A percentile compares a stretch with the other conserved stretches of the same genome.
These are phyloP conservation scores for Pseudogymnoascus sp. DNA, from an alignment of 2,329 filamentous ascomycete species.

Conservation along the genomic window DNA sequence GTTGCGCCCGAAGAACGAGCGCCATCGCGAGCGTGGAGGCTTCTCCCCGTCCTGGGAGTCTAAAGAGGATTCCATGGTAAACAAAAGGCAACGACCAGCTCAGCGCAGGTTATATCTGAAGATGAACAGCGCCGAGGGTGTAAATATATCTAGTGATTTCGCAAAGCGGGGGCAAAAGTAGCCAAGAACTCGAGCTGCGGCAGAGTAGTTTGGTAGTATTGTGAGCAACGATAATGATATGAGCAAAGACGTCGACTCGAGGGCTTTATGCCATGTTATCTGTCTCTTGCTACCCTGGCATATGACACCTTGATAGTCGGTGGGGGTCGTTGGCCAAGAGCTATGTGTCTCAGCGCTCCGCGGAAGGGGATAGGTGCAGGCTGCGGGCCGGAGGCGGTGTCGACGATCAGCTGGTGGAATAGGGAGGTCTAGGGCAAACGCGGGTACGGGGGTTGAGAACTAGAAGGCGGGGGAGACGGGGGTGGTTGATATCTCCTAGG, in stretches of 20 bases:
- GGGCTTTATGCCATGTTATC: constrained; percentile 2
- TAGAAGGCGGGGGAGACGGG: background rate
- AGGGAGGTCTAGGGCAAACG: background rate
- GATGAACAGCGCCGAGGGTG: background rate
- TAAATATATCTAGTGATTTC: background rate
- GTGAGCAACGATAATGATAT: background rate
- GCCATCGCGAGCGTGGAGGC: constrained; percentile 4
- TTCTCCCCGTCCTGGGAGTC: constrained; percentile 4
- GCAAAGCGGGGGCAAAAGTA: background rate
- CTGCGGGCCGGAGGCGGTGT: background rate
- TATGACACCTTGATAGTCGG: constrained; percentile 5
- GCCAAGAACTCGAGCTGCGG: background rate
- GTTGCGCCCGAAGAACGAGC: constrained; percentile 6
- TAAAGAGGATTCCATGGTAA: background rate
- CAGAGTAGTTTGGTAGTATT: background rate
- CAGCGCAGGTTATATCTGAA: background rate
- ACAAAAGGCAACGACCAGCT: background rate
- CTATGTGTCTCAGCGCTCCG: background rate
- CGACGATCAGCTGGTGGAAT: background rate
- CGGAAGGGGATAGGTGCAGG: background rate
- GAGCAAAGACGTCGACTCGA: background rate
- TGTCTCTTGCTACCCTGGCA: background rate
- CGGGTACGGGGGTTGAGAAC: background rate
- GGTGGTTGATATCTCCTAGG: background rate
- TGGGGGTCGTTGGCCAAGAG: constrained; percentile 1